Conservation (phyloP, 352 stramenopile species). For the Pythium catenulatum region DNA sequence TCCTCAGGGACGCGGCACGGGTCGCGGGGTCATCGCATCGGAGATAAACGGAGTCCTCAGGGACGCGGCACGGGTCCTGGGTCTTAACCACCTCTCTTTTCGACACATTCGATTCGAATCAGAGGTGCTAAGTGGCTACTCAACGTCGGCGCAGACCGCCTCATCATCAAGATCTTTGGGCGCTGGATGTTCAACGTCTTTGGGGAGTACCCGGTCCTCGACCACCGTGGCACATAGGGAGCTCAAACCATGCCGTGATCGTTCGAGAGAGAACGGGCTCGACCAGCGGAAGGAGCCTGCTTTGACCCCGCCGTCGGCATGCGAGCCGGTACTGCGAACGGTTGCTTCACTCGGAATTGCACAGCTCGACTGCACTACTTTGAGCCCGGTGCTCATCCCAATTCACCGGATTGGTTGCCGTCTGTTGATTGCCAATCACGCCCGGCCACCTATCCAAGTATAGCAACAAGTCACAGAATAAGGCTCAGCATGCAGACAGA, state of each 20-base stretch:
- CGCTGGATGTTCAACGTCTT: slow-evolving; percentile 28
- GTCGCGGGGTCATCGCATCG: neutral
- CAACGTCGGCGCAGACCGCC: slow-evolving; percentile 8
- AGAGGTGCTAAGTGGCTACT: slow-evolving; percentile 7
- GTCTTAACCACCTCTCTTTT: neutral
- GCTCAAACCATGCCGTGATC: neutral
- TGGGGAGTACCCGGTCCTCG: slow-evolving; percentile 25
- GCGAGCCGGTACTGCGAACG: too few relatives aligned
- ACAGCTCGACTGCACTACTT: neutral
- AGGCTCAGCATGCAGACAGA: too few relatives aligned
- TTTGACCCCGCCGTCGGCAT: too few relatives aligned
- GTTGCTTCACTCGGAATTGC: too few relatives aligned
- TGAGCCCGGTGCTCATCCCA: neutral
- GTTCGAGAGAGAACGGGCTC: neutral
- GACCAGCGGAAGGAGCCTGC: neutral
- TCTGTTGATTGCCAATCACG: neutral
- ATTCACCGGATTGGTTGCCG: neutral
- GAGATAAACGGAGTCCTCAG: slow-evolving; percentile 8
- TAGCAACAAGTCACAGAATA: too few relatives aligned
- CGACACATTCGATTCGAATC: slow-evolving; percentile 34
- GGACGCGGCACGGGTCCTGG: neutral
- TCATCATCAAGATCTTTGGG: slow-evolving; percentile 22
- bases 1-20: too few relatives aligned
- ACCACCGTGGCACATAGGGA: neutral
- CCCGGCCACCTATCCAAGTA: neutral